Evolutionary conservation across 2,329 filamentous ascomycete genomes (phyloP).

Genomic region (Trichophyton schoenleinii): DNA sequence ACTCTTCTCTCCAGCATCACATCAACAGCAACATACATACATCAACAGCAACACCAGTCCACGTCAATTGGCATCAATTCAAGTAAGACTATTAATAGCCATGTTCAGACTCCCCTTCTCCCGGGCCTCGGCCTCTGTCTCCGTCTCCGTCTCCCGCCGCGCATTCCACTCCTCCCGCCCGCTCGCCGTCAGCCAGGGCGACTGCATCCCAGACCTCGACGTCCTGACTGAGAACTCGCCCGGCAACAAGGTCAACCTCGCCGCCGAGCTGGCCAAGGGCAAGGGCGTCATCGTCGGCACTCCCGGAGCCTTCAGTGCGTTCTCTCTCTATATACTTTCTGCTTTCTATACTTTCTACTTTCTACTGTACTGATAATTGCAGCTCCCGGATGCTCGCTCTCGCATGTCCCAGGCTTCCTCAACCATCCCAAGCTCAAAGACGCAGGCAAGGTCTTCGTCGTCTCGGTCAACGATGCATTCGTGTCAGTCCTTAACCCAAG

Average conservation of each 20-base stretch:
- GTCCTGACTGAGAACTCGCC: slow-evolving; percentile 75
- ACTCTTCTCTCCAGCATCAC: too few relatives aligned
- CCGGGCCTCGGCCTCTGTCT: not conserved
- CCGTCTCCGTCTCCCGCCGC: not conserved
- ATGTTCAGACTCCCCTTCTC: too few relatives aligned
- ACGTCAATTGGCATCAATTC: too few relatives aligned
- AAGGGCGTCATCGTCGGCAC: slow-evolving; percentile 78
- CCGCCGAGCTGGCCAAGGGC: slow-evolving; percentile 56
- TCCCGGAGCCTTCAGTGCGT: slow-evolving; percentile 60
- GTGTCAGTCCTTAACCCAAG: slow-evolving; percentile 49
- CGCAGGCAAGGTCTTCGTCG: slow-evolving; percentile 75
- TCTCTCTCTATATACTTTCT: not conserved
- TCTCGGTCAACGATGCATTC: slow-evolving; percentile 88
- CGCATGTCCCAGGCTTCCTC: slow-evolving; percentile 78
- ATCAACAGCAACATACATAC: too few relatives aligned
- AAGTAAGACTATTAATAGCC: too few relatives aligned
- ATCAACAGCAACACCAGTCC: too few relatives aligned
- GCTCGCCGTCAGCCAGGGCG: slow-evolving; percentile 57
- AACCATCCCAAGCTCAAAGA: slow-evolving; percentile 63
- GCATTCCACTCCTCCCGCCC: slow-evolving; percentile 29
- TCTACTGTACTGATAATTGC: not conserved
- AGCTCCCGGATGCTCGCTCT: slow-evolving; percentile 52
- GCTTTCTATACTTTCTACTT: not conserved
- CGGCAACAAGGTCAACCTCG: slow-evolving; percentile 79
- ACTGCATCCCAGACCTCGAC: slow-evolving; percentile 63